These are phyloP conservation scores for Karstenula rhodostoma DNA, from an alignment of 2,329 filamentous ascomycete species.

Conservation along the genomic window DNA sequence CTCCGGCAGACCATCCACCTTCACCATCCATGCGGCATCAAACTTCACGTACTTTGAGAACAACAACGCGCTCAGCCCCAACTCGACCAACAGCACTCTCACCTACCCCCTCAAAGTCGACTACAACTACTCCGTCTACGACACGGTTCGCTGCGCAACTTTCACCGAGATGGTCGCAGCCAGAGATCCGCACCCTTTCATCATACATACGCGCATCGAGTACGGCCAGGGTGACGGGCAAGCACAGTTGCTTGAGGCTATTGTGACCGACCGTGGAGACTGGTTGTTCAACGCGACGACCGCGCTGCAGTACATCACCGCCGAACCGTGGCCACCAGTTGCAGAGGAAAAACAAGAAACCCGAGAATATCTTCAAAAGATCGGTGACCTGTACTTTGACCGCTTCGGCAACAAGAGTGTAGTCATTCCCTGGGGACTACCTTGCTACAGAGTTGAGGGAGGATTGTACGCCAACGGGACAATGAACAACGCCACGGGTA, in stretches of 20 bases:
- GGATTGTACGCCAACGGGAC: conserved; percentile 30
- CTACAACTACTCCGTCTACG: conserved; percentile 27
- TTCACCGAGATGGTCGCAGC: conserved; percentile 36
- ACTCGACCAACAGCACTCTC: conserved; percentile 27
- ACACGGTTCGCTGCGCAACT: conserved; percentile 35
- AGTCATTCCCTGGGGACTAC: conserved; percentile 31
- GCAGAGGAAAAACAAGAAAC: conserved; percentile 22
- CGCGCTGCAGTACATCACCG: conserved; percentile 23
- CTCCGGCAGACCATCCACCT: conserved; percentile 4
- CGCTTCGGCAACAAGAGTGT: conserved; percentile 29
- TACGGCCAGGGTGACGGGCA: conserved; percentile 21
- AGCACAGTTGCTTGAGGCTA: conserved; percentile 29
- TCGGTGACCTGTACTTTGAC: conserved; percentile 37
- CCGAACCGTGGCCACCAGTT: conserved; percentile 31
- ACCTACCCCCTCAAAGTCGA: conserved; percentile 28
- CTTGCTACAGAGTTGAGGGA: conserved; percentile 37
- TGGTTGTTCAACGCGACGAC: conserved; percentile 41
- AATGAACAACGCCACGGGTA: conserved; percentile 21
- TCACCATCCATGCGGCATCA: conserved; percentile 1
- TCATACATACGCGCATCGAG: conserved; percentile 36
- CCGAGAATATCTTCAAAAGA: conserved; percentile 27
- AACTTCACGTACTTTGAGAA: conserved; percentile 33
- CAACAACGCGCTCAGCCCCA: conserved; percentile 18
- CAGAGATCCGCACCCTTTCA: conserved; percentile 29
- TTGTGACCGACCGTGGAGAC: conserved; percentile 37